Base-by-base conservation (phyloP, 2,329 filamentous ascomycete species). In the Pyricularia pennisetigena region DNA sequence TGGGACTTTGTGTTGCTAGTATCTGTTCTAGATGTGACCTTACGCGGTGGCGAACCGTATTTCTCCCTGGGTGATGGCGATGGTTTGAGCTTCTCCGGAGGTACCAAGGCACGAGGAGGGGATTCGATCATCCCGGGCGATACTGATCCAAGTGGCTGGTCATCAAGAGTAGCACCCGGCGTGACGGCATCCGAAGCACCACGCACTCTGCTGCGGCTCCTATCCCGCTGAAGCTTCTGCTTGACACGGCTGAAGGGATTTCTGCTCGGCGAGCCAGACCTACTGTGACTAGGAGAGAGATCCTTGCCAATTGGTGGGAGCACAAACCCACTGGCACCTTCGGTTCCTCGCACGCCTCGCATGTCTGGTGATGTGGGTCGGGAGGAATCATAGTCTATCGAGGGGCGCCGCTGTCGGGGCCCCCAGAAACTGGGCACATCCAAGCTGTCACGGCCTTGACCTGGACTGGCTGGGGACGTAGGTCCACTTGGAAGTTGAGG, bases 241-340 rank as follows among this genome's bases (percentile, higher is more conserved):
- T 83, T 86, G 68, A 87, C 83, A 72, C 82, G 86, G 30, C 78
- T 78, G 69, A 88, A 79, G 0, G 86, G 84, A 68, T 86, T 90
- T 67, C 88, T 84, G 0, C 81, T 79, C 32, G 90, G 90, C 7
- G 90, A 92, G 2, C 81, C 80, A 1, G 85, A 82, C 28, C 90
- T 85, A 73, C 88, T 92, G 8, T 81, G 82, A 3, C 83, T 80
- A 1, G 88, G 85, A 3, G 90, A 91, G 9, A 90, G 75, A 68
- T 90, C 88, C 71, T 86, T 82, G 26, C 85, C 84, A 69, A 89
- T 85, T 14, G 83, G 83, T 28, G 59, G 59, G 4, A 87, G 86
- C 67, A 89, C 83, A 35, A 85, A 81, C 1, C 79, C 77, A 28
- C 24, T 62, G 59, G 20, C 59, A 72, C 80, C 72, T 73, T 86